A percentile compares a stretch with the other conserved stretches of the same genome.
phyloP scores from a whole-genome alignment of 805 yeast genomes.

The Cyberlindnera americana region DNA sequence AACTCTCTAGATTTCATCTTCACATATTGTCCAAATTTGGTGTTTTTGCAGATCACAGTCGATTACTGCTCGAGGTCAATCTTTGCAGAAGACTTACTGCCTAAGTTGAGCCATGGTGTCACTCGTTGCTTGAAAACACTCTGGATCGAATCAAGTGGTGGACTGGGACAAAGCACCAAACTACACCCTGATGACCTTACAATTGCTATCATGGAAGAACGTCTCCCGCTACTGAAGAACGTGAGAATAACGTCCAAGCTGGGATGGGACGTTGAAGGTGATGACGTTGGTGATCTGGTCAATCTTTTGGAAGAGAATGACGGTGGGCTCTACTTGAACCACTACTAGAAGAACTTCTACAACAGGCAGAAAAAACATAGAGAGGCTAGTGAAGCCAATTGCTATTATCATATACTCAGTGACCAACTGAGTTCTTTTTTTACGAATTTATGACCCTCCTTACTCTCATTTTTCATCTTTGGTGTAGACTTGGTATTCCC shows the following conservation, averaged over 20 bases:
- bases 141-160: conserved; percentile 80
- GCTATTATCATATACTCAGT: background rate
- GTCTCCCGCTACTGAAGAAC: conserved; percentile 64
- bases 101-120: conserved; percentile 19
- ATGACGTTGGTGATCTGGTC: conserved; percentile 60
- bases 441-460: conserved; percentile 5
- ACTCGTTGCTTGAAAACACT: conserved; percentile 55
- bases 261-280: conserved; percentile 78
- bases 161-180: conserved; percentile 77
- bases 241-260: conserved; percentile 69
- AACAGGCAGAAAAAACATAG: too few species aligned
- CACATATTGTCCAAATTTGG: conserved; percentile 70
- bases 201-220: conserved; percentile 72
- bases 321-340: conserved; percentile 68
- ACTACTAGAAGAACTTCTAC: conserved; percentile 24
- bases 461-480: too few species aligned
- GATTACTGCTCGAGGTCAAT: conserved; percentile 63
- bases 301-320: conserved; percentile 68
- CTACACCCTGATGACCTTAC: conserved; percentile 87
- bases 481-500: too few species aligned
- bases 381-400: too few species aligned
- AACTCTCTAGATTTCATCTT: conserved; percentile 73
- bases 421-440: background rate
- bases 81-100: conserved; percentile 44
- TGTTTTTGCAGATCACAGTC: conserved; percentile 62